These are phyloP conservation scores for Metschnikowia arizonensis DNA, from an alignment of 805 yeast species.

Conservation along the genomic window DNA sequence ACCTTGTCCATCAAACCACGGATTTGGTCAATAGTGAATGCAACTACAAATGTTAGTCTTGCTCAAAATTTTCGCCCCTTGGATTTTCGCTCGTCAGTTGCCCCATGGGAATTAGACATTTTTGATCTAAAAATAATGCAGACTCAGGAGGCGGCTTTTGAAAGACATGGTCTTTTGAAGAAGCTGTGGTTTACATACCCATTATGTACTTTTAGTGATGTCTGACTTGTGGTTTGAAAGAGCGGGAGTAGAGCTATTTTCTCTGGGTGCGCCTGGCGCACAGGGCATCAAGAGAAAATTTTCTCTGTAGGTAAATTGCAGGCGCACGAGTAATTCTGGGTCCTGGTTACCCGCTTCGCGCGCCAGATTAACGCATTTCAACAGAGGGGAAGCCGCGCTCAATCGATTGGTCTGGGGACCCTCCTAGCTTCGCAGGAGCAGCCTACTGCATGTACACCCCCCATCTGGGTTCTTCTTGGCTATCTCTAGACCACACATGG, in stretches of 20 bases:
- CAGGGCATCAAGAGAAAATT: conserved; percentile 23
- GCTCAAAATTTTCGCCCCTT: neutral
- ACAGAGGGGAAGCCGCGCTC: conserved; percentile 4
- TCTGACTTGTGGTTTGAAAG: conserved; percentile 24
- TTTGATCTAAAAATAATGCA: neutral
- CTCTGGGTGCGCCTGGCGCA: conserved; percentile 19
- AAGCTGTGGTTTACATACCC: conserved; percentile 31
- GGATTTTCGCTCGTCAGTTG: neutral
- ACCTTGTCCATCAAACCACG: conserved; percentile 99
- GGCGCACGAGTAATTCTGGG: conserved; percentile 14
- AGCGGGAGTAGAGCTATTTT: conserved; percentile 19
- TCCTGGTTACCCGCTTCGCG: conserved; percentile 19
- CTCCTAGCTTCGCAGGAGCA: neutral
- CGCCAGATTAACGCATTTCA: neutral
- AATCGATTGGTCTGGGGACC: conserved; percentile 3
- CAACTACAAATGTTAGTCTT: conserved; percentile 38
- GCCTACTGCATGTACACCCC: conserved; percentile 2
- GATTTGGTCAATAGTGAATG: conserved; percentile 71
- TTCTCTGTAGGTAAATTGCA: conserved; percentile 16
- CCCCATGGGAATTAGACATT: no score
- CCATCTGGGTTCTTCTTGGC: no score
- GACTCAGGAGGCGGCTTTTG: no score
- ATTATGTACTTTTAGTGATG: conserved; percentile 29
- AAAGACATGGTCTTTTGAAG: no score
- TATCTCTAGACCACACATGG: no score